Conservation (phyloP, 1,284 basidiomycete species). For the Fistulinella cinereoalba region DNA sequence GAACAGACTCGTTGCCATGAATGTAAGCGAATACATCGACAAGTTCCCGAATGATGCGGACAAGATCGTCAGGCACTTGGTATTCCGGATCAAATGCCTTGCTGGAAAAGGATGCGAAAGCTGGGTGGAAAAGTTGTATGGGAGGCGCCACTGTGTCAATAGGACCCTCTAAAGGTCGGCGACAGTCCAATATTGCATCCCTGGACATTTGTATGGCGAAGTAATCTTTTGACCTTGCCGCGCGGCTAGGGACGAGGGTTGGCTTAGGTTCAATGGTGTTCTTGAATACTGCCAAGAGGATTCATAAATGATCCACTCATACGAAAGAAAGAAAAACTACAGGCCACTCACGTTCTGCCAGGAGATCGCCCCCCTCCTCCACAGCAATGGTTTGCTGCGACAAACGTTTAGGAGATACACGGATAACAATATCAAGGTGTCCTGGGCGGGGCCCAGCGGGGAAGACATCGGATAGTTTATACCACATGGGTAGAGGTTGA, state of each 20-base stretch:
- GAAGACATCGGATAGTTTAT: too few species aligned
- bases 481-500: too few species aligned
- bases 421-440: too few species aligned
- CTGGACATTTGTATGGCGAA: background rate
- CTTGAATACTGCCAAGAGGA: background rate
- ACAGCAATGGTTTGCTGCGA: too few species aligned
- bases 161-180: background rate
- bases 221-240: conserved; percentile 7
- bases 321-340: background rate
- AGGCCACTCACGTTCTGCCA: background rate
- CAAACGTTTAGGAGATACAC: too few species aligned
- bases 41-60: background rate
- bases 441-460: too few species aligned
- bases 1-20: background rate
- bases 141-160: conserved; percentile 6
- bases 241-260: background rate
- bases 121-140: conserved; percentile 13
- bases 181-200: conserved; percentile 3
- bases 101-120: conserved; percentile 16
- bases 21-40: conserved; percentile 7
- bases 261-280: background rate
- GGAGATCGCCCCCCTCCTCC: too few species aligned
- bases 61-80: background rate
- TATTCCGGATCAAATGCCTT: conserved; percentile 12
- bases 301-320: background rate